Base-by-base conservation (phyloP, 2,329 filamentous ascomycete species). In the Sporothrix dimorphospora region DNA sequence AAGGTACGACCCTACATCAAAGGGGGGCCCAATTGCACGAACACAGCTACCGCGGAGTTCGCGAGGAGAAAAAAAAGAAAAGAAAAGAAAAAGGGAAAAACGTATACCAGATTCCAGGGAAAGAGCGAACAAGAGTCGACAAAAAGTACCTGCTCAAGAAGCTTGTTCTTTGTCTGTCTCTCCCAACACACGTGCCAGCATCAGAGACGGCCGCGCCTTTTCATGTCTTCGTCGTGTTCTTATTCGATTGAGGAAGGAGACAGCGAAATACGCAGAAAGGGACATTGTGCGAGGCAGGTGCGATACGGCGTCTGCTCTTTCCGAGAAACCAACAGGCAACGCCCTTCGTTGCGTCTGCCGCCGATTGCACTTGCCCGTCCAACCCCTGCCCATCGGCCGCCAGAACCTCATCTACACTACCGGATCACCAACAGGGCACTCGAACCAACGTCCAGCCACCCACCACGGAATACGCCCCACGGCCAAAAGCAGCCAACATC, bases 11-110 rank as follows among this genome's bases (percentile, higher is more conserved):
- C 38, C 19, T 24, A n/a, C 57, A 12, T 34, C 30, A n/a, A 24
- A 59, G 9, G 21, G 30, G 16, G 30, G 12, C 19, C n/a, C 19
- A 27, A 24, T 16, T 12, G 21, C 38, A 14, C 16, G 19, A 30
- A 47, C 42, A 66, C 49, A 49, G 63, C 63, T 49, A 34, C 59
- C 57, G 34, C 38, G 38, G 59, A 65, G 59, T 65, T 24, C n/a
- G n/a, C 38, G 38, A 65, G 8, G 24, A 4, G 11, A 16, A 57
- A 2, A 14, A 6, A 8, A 9, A 5, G 30, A 30, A 27, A 6
- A 14, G 27, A 34, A 61, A 45, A 27, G 19, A 34, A 27, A 38
- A 30, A 34, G 30, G 40, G 40, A 30, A 45, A 47, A 47, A 16
- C 21, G 7, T 38, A 63, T n/a, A 12, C n/a, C 1, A 40, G 8